phyloP scores from a whole-genome alignment of 2,329 filamentous ascomycete species.

The Coleophoma eucalyptorum region DNA sequence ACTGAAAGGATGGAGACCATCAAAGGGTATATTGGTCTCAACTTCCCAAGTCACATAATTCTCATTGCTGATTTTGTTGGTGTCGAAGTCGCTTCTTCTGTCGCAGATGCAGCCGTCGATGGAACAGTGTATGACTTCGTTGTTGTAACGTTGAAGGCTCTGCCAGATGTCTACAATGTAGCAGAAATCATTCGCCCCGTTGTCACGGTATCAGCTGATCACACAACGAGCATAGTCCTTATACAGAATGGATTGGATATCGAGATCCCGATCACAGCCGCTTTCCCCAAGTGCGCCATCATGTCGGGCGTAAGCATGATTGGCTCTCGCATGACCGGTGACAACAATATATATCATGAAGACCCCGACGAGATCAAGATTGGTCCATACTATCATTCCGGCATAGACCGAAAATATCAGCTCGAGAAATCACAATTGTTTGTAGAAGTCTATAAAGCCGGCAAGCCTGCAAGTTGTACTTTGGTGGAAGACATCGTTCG shows the following conservation, averaged over 20 bases:
- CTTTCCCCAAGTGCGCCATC: constrained; percentile 5
- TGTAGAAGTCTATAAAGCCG: constrained; percentile 2
- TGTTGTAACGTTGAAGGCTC: constrained; percentile 3
- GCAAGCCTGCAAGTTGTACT: background rate
- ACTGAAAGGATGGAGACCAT: constrained; percentile 6
- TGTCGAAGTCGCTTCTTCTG: background rate
- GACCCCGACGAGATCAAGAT: constrained; percentile 2
- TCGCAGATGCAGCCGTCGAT: background rate
- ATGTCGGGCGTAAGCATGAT: constrained; percentile 7
- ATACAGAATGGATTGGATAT: constrained; percentile 8
- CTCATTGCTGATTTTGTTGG: background rate
- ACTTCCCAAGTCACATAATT: background rate
- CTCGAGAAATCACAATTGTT: background rate
- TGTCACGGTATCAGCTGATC: constrained; percentile 4
- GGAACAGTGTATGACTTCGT: constrained; percentile 7
- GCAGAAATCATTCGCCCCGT: constrained; percentile 2
- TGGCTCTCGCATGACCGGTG: constrained; percentile 1
- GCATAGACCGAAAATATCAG: background rate
- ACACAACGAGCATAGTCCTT: constrained; percentile 3
- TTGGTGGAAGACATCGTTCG: constrained; percentile 2
- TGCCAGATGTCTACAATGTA: constrained; percentile 3
- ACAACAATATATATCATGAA: constrained; percentile 3
- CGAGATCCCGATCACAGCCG: constrained; percentile 5
- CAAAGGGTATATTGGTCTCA: background rate
- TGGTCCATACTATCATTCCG: background rate